Percentiles rank a stretch among this genome's conserved stretches.
Conservation (phyloP, 1,284 basidiomycete species). For the Microbotryum saponariae region DNA sequence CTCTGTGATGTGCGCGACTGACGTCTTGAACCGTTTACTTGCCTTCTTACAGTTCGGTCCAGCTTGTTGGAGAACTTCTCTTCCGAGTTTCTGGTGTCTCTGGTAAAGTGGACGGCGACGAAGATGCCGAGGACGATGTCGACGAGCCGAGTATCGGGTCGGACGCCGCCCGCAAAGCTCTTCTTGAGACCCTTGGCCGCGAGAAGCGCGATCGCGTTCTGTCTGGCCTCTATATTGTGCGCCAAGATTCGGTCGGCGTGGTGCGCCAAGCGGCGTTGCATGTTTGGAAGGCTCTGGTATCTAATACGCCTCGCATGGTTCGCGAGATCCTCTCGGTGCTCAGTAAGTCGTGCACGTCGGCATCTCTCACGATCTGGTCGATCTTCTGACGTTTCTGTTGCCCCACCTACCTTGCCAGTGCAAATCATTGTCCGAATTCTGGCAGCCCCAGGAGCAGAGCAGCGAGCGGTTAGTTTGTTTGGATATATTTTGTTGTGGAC, state of each 20-base stretch:
- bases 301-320: slow-evolving; percentile 61
- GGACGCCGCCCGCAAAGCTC: slow-evolving; percentile 73
- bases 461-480: slow-evolving; percentile 64
- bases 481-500: not conserved
- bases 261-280: slow-evolving; percentile 89
- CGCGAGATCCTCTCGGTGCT: slow-evolving; percentile 87
- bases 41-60: slow-evolving; percentile 66
- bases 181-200: slow-evolving; percentile 77
- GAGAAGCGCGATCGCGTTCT: slow-evolving; percentile 87
- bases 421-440: slow-evolving; percentile 60
- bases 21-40: not conserved
- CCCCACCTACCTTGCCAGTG: slow-evolving; percentile 20
- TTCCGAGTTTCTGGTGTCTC: slow-evolving; percentile 99
- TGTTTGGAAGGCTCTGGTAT: slow-evolving; percentile 96
- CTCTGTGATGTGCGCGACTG: not conserved
- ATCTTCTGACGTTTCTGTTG: not conserved
- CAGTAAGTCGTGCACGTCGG: slow-evolving; percentile 48
- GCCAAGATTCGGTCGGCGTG: slow-evolving; percentile 83
- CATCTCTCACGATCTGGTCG: not conserved
- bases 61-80: slow-evolving; percentile 86
- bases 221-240: slow-evolving; percentile 82
- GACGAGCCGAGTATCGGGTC: slow-evolving; percentile 48
- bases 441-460: slow-evolving; percentile 70
- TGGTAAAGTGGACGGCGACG: slow-evolving; percentile 70
- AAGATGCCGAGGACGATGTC: slow-evolving; percentile 51